Base-by-base conservation (phyloP, 2,329 filamentous ascomycete genomes). In the Microcyclospora tardicrescens region DNA sequence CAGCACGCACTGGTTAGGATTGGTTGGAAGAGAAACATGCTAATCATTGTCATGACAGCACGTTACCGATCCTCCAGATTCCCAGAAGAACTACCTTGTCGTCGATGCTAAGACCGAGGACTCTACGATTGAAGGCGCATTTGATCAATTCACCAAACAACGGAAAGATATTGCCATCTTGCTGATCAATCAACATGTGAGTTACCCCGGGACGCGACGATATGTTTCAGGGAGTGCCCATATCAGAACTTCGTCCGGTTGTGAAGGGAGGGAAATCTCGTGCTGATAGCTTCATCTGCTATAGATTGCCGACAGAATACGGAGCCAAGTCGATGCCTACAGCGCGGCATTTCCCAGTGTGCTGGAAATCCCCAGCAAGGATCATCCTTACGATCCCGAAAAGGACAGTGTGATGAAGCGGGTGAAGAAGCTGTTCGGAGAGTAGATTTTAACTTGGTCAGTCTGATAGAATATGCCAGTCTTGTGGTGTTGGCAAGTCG, bases 341-440 rank as follows among this genome's bases (percentile, higher is more conserved):
- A 89, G 85, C 14, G 84, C 89, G 36, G 87, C 91, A 4, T 98
- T 98, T 65, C 91, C 91, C n/a, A 81, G 86, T 15, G 74, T 98
- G 39, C 77, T 98, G 41, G 91, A 98, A 64, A 96, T 98, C 44
- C 91, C 91, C 16, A 93, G 85, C 66, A 98, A 98, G 71, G 91
- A 98, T 61, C 91, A 98, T 61, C 91, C 91, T 2, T 98, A 98
- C 59, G 89, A 98, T 55, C 91, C 91, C 0, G 91, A 98, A 66
- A 98, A 98, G 70, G 91, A 98, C 62, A 96, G 89, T 58, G 89
- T 98, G 33, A 63, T 98, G 64, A 83, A 87, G 66, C 75, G 91
- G 50, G 91, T 98, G 48, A 69, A 75, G 59, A 75, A 79, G 54
- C 56, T 84, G 46, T 81, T 81, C 62, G 77, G 77, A 49, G 77